Base-by-base conservation (phyloP, 192 early-diverging fungal species). In the Entophlyctis helioformis region DNA sequence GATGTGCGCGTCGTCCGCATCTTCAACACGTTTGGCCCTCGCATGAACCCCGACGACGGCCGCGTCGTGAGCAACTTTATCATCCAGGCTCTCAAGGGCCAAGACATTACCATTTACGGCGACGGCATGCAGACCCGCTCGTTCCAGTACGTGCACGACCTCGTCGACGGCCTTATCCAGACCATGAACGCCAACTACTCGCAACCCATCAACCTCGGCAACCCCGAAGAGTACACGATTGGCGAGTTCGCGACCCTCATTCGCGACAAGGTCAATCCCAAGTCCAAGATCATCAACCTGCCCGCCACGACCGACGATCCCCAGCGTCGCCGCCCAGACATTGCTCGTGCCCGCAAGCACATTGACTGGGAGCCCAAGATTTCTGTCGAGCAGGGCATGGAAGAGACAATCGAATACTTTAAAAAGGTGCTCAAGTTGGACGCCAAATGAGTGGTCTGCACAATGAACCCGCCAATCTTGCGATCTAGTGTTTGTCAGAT, bases 31-130 rank as follows among this genome's bases (percentile, higher is more conserved):
- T 85, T 78, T 52, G 83, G 83, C n/a, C 86, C 86, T 8, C 72
- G 84, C 20, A 89, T 89, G 86, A 83, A 82, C 50, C 75, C 72
- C 38, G 69, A 82, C 42, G 86, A 89, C 53, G 86, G 86, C 12
- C 72, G 86, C 16, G 86, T 89, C 21, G 83, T 89, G 12, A 80
- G 77, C 53, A 89, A 89, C 55, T 89, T 89, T 45, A 87, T 89
- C 52, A 78, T 85, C 57, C 86, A 89, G 57, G 81, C 84, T 0
- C 53, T 89, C 16, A 65, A 71, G 35, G 82, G 83, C 2, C 70
- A 89, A 52, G 65, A 81, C 28, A 39, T 87, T 23, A 89, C 86
- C 16, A 64, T 89, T 9, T 89, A 86, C 60, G 86, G 86, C 12
- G 82, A 81, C 42, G 86, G 86, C 11, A 51, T 53, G 11, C 82